Conservation (phyloP, 2,329 filamentous ascomycete species). For the Teratosphaeria zuluensis region DNA sequence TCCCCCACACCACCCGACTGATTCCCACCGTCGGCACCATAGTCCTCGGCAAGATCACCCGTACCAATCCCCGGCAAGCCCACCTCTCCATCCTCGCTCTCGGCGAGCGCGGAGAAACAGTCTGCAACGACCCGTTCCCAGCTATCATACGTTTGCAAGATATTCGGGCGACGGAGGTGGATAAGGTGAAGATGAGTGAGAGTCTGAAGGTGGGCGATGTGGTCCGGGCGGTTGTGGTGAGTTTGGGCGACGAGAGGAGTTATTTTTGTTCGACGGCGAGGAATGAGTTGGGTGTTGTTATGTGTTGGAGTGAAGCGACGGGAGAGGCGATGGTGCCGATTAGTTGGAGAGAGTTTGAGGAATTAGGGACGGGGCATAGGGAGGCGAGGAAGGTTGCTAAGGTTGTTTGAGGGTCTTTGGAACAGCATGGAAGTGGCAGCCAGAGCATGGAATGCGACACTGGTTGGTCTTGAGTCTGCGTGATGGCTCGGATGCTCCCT, state of each 20-base stretch:
- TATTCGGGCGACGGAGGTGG: slow-evolving; percentile 89
- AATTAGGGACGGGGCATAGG: slow-evolving; percentile 64
- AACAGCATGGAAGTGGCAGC: background rate
- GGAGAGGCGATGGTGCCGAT: slow-evolving; percentile 84
- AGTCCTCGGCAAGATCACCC: slow-evolving; percentile 76
- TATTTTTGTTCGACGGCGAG: slow-evolving; percentile 90
- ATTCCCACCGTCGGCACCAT: slow-evolving; percentile 75
- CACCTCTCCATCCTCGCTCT: slow-evolving; percentile 80
- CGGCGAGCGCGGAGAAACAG: slow-evolving; percentile 38
- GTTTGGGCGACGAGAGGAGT: slow-evolving; percentile 82
- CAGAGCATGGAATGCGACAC: background rate
- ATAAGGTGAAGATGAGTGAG: slow-evolving; percentile 83
- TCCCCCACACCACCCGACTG: slow-evolving; percentile 49
- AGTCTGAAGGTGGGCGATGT: slow-evolving; percentile 90
- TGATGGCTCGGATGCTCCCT: too few relatives aligned
- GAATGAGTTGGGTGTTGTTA: slow-evolving; percentile 87
- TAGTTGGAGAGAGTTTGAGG: slow-evolving; percentile 90
- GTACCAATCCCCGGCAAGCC: slow-evolving; percentile 76
- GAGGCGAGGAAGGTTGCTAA: slow-evolving; percentile 91
- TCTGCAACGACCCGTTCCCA: slow-evolving; percentile 21
- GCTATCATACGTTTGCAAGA: slow-evolving; percentile 53
- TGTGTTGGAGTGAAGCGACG: slow-evolving; percentile 74
- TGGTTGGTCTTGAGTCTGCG: too few relatives aligned
- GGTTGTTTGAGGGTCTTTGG: slow-evolving; percentile 61
- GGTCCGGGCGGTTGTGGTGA: slow-evolving; percentile 71